Evolutionary conservation across 1,139 yeast species (phyloP).

Genomic region (Sugiyamaella castrensis): DNA sequence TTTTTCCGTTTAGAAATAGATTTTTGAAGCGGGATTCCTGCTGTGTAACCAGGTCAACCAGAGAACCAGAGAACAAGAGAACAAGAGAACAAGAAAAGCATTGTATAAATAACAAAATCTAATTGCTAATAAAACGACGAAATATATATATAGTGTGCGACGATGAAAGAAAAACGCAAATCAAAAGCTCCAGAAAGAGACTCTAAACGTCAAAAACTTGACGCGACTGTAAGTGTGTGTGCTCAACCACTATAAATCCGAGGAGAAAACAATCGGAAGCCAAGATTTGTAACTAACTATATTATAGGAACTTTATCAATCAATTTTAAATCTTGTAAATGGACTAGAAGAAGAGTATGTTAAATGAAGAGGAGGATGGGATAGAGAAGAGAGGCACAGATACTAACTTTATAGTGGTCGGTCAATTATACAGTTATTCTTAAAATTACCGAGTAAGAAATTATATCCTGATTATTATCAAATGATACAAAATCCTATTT

Average conservation of each 20-base stretch:
- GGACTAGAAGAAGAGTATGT: constrained; percentile 19
- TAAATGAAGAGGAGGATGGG: too few relatives aligned
- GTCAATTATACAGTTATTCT: constrained; percentile 50
- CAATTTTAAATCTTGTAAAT: constrained; percentile 10
- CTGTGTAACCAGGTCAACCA: too few relatives aligned
- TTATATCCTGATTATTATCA: constrained; percentile 78
- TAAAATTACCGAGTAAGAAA: constrained; percentile 69
- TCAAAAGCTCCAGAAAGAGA: constrained; percentile 6
- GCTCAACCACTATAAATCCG: not conserved
- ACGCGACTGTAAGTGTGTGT: constrained; percentile 8
- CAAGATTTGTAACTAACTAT: not conserved
- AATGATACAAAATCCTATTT: constrained; percentile 60
- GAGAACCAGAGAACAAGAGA: too few relatives aligned
- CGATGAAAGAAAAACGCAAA: constrained; percentile 9
- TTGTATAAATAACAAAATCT: too few relatives aligned
- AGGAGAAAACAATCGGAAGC: not conserved
- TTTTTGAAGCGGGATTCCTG: too few relatives aligned
- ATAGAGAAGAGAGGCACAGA: not conserved
- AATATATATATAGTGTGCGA: not conserved
- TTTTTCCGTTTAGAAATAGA: too few relatives aligned
- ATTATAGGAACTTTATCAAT: not conserved
- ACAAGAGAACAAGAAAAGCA: too few relatives aligned
- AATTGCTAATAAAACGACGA: too few relatives aligned
- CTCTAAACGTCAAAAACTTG: constrained; percentile 6
- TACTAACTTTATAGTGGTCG: constrained; percentile 19